phyloP scores from a whole-genome alignment of 192 early-diverging fungal species.

The Dissophora globulifera region DNA sequence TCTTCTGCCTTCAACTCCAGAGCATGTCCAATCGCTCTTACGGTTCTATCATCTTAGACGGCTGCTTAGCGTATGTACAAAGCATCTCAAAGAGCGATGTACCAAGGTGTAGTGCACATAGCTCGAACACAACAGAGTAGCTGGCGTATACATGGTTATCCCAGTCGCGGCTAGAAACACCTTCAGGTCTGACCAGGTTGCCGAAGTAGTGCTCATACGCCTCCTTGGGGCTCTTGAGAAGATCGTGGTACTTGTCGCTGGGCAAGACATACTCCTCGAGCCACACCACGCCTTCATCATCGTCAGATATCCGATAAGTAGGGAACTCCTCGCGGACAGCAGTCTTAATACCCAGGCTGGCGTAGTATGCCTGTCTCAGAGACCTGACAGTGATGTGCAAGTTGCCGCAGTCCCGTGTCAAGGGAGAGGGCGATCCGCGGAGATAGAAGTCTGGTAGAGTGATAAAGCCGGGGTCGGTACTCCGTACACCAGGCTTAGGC shows the following conservation, averaged over 20 bases:
- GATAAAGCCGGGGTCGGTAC: conserved; percentile 13
- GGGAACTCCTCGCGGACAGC: conserved; percentile 5
- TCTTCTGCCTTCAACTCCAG: neutral
- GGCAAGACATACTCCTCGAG: conserved; percentile 8
- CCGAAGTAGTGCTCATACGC: conserved; percentile 12
- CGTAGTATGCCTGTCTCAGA: conserved; percentile 13
- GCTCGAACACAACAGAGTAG: conserved; percentile 9
- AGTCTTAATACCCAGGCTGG: conserved; percentile 6
- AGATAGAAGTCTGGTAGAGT: conserved; percentile 9
- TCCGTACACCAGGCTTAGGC: conserved; percentile 11
- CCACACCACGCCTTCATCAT: conserved; percentile 11
- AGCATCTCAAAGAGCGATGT: conserved; percentile 3
- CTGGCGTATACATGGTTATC: conserved; percentile 12
- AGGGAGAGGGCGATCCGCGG: conserved; percentile 11
- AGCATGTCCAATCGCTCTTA: conserved; percentile 1
- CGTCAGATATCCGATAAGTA: conserved; percentile 7
- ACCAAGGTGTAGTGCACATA: conserved; percentile 10
- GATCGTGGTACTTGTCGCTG: conserved; percentile 9
- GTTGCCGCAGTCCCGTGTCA: conserved; percentile 10
- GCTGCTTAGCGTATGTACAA: conserved; percentile 8
- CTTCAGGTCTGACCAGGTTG: neutral
- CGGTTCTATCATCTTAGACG: conserved; percentile 8
- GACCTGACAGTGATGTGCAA: conserved; percentile 10
- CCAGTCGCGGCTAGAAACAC: conserved; percentile 9
- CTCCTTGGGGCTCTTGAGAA: conserved; percentile 10